Evolutionary conservation across 1,284 basidiomycete species (phyloP).

Genomic region (Anthracocystis setariae): DNA sequence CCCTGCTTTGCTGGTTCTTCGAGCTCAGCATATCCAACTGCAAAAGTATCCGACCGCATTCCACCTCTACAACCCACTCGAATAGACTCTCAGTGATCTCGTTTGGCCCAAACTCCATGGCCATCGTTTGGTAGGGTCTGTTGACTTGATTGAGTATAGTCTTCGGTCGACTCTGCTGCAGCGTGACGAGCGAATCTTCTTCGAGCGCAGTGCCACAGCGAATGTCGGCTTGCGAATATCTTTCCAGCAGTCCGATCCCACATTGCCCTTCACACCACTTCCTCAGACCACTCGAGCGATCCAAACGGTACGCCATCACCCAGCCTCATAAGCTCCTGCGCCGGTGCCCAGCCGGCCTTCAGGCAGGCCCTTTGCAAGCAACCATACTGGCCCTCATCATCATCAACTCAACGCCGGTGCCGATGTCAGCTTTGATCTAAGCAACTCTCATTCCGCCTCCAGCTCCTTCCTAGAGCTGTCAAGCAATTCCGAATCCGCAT

Average conservation of each 20-base stretch:
- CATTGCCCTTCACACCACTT: background rate
- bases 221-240: constrained; percentile 11
- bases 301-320: background rate
- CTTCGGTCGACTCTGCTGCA: too few relatives aligned
- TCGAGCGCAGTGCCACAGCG: background rate
- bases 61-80: too few relatives aligned
- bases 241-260: background rate
- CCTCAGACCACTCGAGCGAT: background rate
- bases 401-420: background rate
- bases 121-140: too few relatives aligned
- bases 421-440: constrained; percentile 2
- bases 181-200: too few relatives aligned
- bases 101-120: too few relatives aligned
- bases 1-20: too few relatives aligned
- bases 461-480: background rate
- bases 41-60: too few relatives aligned
- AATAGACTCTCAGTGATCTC: too few relatives aligned
- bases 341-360: background rate
- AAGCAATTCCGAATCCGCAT: background rate
- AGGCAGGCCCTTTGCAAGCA: background rate
- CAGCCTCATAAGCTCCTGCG: background rate
- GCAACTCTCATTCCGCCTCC: background rate
- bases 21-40: too few relatives aligned
- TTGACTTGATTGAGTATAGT: too few relatives aligned
- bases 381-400: background rate